Evolutionary conservation across 352 stramenopile species (phyloP), one percentile per base, ranked within the genome.

Genomic region (Hyaloperonospora brassicae): DNA sequence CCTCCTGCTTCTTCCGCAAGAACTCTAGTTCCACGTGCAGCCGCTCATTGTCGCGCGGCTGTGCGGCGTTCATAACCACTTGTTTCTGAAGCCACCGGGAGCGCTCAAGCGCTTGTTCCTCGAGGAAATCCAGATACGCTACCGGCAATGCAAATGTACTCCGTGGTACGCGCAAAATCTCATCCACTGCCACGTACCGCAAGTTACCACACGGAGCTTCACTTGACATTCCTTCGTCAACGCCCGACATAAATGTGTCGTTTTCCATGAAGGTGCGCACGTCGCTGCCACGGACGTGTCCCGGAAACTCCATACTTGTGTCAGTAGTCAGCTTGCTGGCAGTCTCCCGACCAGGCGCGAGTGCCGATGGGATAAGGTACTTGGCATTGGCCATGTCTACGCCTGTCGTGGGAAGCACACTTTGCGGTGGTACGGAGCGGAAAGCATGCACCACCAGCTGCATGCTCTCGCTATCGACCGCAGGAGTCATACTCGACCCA

Each of bases 311-410:
- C 11, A 59, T 45, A 2, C 55, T 54, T 2, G 47, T 55, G 3
- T 45, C 47, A 5, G 52, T 53, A n/a, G 55, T 34, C 12, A 72
- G 48, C 4, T 61, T 66, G 8, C 50, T 21, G 31, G 62, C 30
- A 9, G 61, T 68, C 23, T 75, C 62, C 7, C 73, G 68, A n/a
- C 57, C 65, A 35, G 63, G 51, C 34, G 65, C 58, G 13, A 88
- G 50, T 0, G 64, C 79, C 34, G 81, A 89, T 2, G 81, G 78
- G 21, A 91, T 72, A 17, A 91, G 57, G 55, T 82, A 91, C 53
- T 91, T 91, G 47, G 77, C 47, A 50, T 79, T 78, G 13, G 81
- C 81, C 71, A 88, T 88, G 49, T 89, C 77, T 9, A 87, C 64
- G 1, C 78, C 74, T 1, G 73, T 81, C 0, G 78, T 86, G 1